Conservation (phyloP, 2,329 filamentous ascomycete species). For the Moelleriella libera region DNA sequence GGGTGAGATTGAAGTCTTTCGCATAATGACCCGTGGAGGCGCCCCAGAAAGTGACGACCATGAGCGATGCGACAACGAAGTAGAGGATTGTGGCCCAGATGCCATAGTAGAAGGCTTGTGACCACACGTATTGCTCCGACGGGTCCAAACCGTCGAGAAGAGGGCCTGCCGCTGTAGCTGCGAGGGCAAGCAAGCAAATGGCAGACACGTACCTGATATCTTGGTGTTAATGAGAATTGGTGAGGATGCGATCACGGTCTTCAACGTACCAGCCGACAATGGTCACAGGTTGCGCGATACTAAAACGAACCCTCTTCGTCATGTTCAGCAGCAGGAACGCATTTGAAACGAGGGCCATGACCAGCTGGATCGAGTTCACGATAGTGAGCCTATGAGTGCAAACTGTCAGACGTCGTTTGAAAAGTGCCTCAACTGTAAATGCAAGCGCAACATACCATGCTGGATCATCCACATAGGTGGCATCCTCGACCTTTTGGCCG, state of each 20-base stretch:
- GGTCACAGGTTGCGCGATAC: slow-evolving; percentile 68
- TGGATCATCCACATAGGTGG: slow-evolving; percentile 49
- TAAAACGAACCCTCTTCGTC: slow-evolving; percentile 64
- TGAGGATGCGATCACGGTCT: not conserved
- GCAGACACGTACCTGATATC: slow-evolving; percentile 37
- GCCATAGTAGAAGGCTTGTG: slow-evolving; percentile 78
- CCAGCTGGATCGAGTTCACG: slow-evolving; percentile 67
- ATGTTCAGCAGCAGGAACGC: slow-evolving; percentile 78
- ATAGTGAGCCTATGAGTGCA: slow-evolving; percentile 43
- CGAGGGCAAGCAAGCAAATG: slow-evolving; percentile 51
- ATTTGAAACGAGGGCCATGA: slow-evolving; percentile 65
- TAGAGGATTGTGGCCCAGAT: slow-evolving; percentile 70
- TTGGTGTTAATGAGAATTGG: too few species aligned
- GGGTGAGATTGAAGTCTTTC: slow-evolving; percentile 64
- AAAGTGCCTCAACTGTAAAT: not conserved
- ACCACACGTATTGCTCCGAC: slow-evolving; percentile 44
- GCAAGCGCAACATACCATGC: slow-evolving; percentile 37
- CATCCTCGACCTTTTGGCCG: slow-evolving; percentile 30
- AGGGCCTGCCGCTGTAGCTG: slow-evolving; percentile 49
- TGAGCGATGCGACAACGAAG: slow-evolving; percentile 60
- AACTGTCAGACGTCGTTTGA: not conserved
- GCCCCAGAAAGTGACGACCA: slow-evolving; percentile 68
- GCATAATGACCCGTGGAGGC: slow-evolving; percentile 57
- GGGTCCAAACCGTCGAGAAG: slow-evolving; percentile 22
- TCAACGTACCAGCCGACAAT: slow-evolving; percentile 59